These are phyloP conservation scores for Trichoderma polysporum DNA, from an alignment of 2,329 filamentous ascomycete genomes.

Conservation along the genomic window DNA sequence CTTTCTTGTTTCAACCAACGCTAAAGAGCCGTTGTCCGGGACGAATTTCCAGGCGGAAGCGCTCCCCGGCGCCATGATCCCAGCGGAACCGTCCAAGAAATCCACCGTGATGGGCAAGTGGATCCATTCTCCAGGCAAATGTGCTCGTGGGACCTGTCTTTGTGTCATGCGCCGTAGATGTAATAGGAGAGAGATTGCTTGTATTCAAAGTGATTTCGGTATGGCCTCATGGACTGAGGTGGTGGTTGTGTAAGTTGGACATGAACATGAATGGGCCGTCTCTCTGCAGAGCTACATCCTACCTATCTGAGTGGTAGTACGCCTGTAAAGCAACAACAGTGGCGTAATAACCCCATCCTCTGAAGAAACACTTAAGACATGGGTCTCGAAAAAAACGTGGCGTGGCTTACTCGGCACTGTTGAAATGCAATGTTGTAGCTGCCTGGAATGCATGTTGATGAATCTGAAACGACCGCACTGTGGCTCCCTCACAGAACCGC, in stretches of 20 bases:
- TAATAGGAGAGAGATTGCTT: constrained; percentile 6
- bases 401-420: background rate
- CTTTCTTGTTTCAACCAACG: background rate
- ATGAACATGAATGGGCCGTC: background rate
- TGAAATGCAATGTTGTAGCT: background rate
- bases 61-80: constrained; percentile 32
- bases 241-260: background rate
- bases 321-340: background rate
- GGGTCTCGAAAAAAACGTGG: background rate
- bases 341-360: background rate
- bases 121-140: constrained; percentile 1
- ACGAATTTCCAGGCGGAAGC: constrained; percentile 29
- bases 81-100: background rate
- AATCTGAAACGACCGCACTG: background rate
- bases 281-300: background rate
- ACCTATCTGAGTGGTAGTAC: background rate
- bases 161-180: background rate
- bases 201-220: background rate
- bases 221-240: background rate
- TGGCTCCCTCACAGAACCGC: background rate
- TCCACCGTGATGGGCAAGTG: background rate
- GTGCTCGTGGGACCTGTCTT: background rate
- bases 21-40: constrained; percentile 1
- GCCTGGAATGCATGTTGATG: background rate
- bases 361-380: constrained; percentile 3